These are phyloP conservation scores for Lachnellula cervina DNA, from an alignment of 2,329 filamentous ascomycete genomes.

Conservation along the genomic window DNA sequence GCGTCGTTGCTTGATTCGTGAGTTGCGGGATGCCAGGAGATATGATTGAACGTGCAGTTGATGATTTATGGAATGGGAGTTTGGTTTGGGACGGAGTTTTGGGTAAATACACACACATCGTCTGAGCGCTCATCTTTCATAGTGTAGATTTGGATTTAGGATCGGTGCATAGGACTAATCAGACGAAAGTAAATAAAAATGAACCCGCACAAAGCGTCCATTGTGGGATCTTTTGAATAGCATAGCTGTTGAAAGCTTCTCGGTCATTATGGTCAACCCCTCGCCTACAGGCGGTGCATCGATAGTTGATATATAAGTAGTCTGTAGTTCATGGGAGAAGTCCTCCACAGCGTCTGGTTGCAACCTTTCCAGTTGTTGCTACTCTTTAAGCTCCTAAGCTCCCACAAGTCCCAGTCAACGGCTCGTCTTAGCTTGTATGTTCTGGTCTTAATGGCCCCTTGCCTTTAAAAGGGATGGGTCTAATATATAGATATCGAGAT, in stretches of 20 bases:
- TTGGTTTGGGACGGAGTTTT: background rate
- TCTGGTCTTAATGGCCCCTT: background rate
- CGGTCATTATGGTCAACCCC: no score
- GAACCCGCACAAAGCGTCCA: no score
- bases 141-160: background rate
- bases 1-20: constrained; percentile 22
- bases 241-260: no score
- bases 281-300: no score
- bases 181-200: background rate
- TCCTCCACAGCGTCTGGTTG: no score
- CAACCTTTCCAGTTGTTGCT: no score
- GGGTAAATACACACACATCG: background rate
- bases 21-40: background rate
- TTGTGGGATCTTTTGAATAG: no score
- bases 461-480: background rate
- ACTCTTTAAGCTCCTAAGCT: background rate
- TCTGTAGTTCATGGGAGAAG: background rate
- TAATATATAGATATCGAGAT: background rate
- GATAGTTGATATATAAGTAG: background rate
- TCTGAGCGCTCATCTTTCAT: background rate
- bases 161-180: background rate
- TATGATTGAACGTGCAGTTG: background rate
- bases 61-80: background rate
- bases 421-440: background rate
- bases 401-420: background rate